Evolutionary conservation across 805 yeast species (phyloP).

Genomic region (Cyberlindnera maritima): DNA sequence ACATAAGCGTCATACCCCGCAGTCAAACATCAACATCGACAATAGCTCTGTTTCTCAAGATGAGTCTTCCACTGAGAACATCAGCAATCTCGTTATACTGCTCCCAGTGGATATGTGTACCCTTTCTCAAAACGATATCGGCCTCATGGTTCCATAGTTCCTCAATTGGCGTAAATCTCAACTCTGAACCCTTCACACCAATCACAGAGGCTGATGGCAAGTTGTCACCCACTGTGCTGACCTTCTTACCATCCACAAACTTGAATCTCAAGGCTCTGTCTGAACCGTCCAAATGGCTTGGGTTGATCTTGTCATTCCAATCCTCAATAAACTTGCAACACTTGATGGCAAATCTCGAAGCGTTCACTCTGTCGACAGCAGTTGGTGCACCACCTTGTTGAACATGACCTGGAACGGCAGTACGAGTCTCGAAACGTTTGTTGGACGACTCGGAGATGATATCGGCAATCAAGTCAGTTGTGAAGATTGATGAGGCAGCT

Average conservation of each 20-base stretch:
- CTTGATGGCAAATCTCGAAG: constrained; percentile 85
- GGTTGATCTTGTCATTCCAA: constrained; percentile 38
- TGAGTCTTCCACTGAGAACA: constrained; percentile 68
- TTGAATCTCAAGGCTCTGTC: constrained; percentile 51
- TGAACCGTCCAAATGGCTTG: constrained; percentile 30
- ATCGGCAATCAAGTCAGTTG: constrained; percentile 78
- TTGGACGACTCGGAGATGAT: constrained; percentile 77
- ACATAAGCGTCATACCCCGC: neutral
- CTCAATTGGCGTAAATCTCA: constrained; percentile 55
- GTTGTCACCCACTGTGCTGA: constrained; percentile 42
- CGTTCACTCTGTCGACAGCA: constrained; percentile 88
- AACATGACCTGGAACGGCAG: constrained; percentile 97
- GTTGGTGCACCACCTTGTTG: constrained; percentile 98
- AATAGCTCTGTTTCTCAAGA: constrained; percentile 40
- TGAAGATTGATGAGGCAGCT: constrained; percentile 76
- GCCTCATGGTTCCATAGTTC: constrained; percentile 60
- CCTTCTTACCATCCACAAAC: constrained; percentile 46
- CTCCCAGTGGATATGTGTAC: constrained; percentile 67
- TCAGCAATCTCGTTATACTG: constrained; percentile 57
- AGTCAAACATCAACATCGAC: constrained; percentile 3
- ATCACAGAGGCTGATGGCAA: constrained; percentile 49
- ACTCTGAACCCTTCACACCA: constrained; percentile 66
- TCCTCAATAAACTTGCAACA: constrained; percentile 84
- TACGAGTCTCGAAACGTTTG: constrained; percentile 81
- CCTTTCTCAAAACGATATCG: constrained; percentile 60